Conservation (phyloP, 495 filamentous ascomycete species). For the Barbatosphaeria neglecta region DNA sequence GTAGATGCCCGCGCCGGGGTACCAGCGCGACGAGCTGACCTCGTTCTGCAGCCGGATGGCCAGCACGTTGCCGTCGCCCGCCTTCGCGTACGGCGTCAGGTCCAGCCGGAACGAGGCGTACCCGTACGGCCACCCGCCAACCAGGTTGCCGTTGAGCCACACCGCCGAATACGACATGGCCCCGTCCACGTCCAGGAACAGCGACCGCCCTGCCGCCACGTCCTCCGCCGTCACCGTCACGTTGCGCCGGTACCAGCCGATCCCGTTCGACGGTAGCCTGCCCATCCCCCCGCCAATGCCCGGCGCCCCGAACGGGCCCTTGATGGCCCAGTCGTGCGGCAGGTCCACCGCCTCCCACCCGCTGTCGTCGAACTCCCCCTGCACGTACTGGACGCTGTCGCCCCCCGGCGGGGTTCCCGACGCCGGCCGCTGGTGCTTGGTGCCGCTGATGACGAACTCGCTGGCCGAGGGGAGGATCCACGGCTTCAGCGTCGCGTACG, state of each 20-base stretch:
- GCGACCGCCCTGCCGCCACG: conserved; percentile 13
- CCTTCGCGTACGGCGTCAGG: conserved; percentile 29
- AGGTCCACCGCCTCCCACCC: conserved; percentile 5
- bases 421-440: conserved; percentile 1
- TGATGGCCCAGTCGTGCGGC: conserved; percentile 39
- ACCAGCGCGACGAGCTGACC: conserved; percentile 32
- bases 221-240: conserved; percentile 17
- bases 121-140: conserved; percentile 40
- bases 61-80: conserved; percentile 23
- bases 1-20: conserved; percentile 40
- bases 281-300: conserved; percentile 46
- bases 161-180: conserved; percentile 37
- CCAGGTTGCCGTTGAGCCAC: conserved; percentile 35
- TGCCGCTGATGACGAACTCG: conserved; percentile 4
- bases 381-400: background rate
- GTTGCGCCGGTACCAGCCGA: conserved; percentile 38
- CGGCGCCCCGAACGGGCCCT: conserved; percentile 31
- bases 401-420: background rate
- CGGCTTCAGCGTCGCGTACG: conserved; percentile 4
- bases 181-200: conserved; percentile 37
- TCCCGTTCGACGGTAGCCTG: conserved; percentile 37
- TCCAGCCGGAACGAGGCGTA: conserved; percentile 38
- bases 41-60: conserved; percentile 39
- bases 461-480: conserved; percentile 8
- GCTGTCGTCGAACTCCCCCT: conserved; percentile 5